phyloP scores from a whole-genome alignment of 176 grass and related monocot genomes.

The Elaeis guineensis region DNA sequence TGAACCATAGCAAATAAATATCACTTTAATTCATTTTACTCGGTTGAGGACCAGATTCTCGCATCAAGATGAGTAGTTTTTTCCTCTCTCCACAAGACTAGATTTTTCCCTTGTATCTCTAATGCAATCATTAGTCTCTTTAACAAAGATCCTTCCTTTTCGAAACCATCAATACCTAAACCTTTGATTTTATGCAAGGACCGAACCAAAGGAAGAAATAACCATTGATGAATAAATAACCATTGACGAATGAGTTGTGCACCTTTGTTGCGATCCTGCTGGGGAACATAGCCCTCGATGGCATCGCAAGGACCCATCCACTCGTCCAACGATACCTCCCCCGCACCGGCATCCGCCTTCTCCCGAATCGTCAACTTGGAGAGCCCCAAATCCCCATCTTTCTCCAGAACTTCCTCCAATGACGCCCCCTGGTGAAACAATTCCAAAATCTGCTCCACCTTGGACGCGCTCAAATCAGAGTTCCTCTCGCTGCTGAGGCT shows the following conservation, averaged over 20 bases:
- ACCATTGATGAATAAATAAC: no score
- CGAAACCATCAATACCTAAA: no score
- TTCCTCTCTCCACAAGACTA: neutral
- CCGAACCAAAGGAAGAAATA: no score
- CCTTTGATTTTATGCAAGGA: no score
- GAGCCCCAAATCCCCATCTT: constrained; percentile 6
- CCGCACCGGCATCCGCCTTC: constrained; percentile 32
- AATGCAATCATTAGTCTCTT: neutral
- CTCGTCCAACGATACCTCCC: constrained; percentile 46
- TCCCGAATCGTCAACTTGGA: constrained; percentile 49
- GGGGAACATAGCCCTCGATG: constrained; percentile 80
- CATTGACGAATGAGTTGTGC: neutral
- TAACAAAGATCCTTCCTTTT: no score
- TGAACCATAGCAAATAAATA: neutral
- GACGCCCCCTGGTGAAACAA: constrained; percentile 26
- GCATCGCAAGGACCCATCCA: constrained; percentile 66
- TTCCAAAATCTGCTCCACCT: constrained; percentile 25
- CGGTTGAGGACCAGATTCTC: no score
- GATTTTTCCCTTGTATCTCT: neutral
- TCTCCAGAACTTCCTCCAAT: constrained; percentile 6
- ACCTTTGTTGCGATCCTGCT: constrained; percentile 19
- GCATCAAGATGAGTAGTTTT: neutral
- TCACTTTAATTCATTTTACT: no score
- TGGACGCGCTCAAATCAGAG: constrained; percentile 16
- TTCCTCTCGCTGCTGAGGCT: constrained; percentile 29